Base-by-base conservation (phyloP, 352 stramenopile genomes). In the Globisporangium solare region DNA sequence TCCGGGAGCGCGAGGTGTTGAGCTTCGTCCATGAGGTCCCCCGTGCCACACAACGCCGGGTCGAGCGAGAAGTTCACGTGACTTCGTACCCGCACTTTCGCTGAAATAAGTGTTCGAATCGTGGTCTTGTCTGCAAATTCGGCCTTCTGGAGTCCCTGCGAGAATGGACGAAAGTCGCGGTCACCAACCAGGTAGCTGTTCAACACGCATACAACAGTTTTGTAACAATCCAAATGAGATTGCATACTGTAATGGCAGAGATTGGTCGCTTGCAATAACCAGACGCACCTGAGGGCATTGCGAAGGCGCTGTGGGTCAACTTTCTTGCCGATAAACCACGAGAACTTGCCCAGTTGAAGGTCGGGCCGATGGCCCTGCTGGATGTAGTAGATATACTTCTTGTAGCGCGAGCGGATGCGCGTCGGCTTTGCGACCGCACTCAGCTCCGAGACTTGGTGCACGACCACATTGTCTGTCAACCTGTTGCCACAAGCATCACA, bases 351-450 rank as follows among this genome's bases (percentile, higher is more conserved):
- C 12, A 86, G 60, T 40, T 88, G 66, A 22, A 91, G 65, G 59
- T 90, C 71, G 0, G 83, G 83, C 13, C 83, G 79, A 48, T 83
- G 55, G 3, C 83, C 85, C 67, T 95, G 85, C 54, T 95, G 83
- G 66, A 95, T 74, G 66, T 95, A 95, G 75, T 95, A 95, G 42
- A 95, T 71, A 63, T 95, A 95, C 69, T 92, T 91, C 58, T 95
- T 95, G 74, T 83, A 89, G 20, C 74, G 75, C 39, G 85, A 92
- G 6, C 83, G 83, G 59, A 90, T 89, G 22, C 83, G 81, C 32
- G 72, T 72, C 3, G 73, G 74, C 31, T 66, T 52, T n/a, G 60
- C 67, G 8, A 60, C 61, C 2, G 63, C 59, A 18, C 60, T 46
- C 52, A 87, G 51, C 1, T 48, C 45, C 2, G 54, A 73, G 14